Evolutionary conservation across 768 basidiomycete species (phyloP).

Genomic region (Leccinum longicurvipes): DNA sequence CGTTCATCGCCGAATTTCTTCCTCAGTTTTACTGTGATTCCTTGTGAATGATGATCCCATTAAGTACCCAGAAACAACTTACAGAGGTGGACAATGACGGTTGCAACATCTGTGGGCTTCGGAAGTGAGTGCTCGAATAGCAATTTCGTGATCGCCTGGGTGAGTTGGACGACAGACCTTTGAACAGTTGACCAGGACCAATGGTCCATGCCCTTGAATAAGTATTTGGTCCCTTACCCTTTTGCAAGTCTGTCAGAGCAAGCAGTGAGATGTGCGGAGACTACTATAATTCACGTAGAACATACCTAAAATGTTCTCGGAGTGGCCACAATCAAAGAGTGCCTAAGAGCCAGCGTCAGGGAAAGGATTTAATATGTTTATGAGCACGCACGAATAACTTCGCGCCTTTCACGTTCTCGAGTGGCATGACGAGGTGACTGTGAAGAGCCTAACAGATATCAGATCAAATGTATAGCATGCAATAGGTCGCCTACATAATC

Average conservation of each 20-base stretch:
- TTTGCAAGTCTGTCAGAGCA: conserved; percentile 18
- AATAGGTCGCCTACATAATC: conserved; percentile 17
- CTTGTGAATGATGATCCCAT: not conserved
- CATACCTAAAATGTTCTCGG: conserved; percentile 24
- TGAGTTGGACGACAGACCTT: conserved; percentile 1
- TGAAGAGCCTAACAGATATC: conserved; percentile 16
- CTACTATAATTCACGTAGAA: not conserved
- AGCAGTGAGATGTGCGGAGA: too few species aligned
- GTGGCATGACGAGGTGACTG: conserved; percentile 14
- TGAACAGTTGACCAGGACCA: conserved; percentile 14
- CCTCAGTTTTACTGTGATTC: conserved; percentile 6
- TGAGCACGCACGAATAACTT: conserved; percentile 15
- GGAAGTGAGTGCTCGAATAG: too few species aligned
- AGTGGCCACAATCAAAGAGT: conserved; percentile 30
- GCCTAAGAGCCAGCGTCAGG: conserved; percentile 18
- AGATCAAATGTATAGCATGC: not conserved
- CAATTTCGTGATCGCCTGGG: too few species aligned
- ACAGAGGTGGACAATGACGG: conserved; percentile 4
- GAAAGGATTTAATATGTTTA: not conserved
- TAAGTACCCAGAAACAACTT: not conserved
- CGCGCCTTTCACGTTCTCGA: conserved; percentile 15
- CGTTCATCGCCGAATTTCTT: not conserved
- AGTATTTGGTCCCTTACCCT: conserved; percentile 1
- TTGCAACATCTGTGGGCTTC: conserved; percentile 10
- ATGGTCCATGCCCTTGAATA: conserved; percentile 16